Percentiles rank a stretch among this genome's conserved stretches.
phyloP scores from a whole-genome alignment of 805 yeast species.

The Yamadazyma sp. region DNA sequence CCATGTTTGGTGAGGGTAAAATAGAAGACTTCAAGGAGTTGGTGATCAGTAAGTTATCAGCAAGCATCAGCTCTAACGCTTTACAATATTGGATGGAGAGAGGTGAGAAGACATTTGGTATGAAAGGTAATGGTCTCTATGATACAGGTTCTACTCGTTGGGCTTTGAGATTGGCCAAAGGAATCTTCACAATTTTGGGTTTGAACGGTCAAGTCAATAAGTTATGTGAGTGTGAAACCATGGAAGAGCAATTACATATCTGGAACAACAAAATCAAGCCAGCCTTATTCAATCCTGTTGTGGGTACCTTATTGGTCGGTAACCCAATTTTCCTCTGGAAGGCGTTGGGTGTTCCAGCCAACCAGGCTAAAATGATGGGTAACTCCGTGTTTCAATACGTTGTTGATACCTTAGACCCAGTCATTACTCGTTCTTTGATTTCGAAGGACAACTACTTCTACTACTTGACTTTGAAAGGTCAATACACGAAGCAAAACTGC shows the following conservation, averaged over 20 bases:
- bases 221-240: conserved; percentile 55
- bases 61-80: conserved; percentile 75
- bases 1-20: conserved; percentile 73
- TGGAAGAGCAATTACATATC: conserved; percentile 61
- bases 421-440: conserved; percentile 60
- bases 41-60: conserved; percentile 56
- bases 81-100: conserved; percentile 76
- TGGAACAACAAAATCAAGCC: conserved; percentile 69
- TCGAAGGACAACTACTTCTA: conserved; percentile 77
- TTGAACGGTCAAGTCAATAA: conserved; percentile 49
- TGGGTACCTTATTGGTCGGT: conserved; percentile 68
- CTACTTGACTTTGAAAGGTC: conserved; percentile 63
- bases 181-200: conserved; percentile 58
- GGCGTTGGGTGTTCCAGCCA: conserved; percentile 85
- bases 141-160: conserved; percentile 86
- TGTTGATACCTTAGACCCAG: conserved; percentile 76
- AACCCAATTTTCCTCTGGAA: conserved; percentile 86
- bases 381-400: conserved; percentile 68
- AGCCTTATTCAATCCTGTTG: conserved; percentile 66
- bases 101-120: conserved; percentile 57
- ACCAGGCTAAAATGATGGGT: conserved; percentile 81
- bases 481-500: conserved; percentile 61
- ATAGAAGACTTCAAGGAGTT: conserved; percentile 46
- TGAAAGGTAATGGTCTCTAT: conserved; percentile 61
- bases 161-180: conserved; percentile 72